A percentile compares a stretch with the other conserved stretches of the same genome.
Evolutionary conservation across 2,329 filamentous ascomycete species (phyloP).

Genomic region (Bipolaris bicolor): DNA sequence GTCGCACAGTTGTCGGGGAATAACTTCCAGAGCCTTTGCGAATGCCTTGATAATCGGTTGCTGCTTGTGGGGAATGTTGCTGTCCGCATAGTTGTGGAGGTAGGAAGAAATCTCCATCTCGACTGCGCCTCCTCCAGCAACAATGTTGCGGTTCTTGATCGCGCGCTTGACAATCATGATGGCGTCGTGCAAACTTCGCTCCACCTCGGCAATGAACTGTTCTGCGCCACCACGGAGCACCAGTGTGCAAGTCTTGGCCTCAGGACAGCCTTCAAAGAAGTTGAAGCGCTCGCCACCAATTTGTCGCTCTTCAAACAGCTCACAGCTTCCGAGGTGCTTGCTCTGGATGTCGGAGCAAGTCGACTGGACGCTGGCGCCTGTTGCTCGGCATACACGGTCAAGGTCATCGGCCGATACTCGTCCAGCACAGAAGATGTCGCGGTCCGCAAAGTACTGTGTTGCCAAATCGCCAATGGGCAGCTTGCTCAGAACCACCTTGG

Average conservation of each 20-base stretch:
- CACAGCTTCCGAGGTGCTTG: constrained; percentile 90
- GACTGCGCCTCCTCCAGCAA: constrained; percentile 89
- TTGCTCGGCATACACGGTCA: constrained; percentile 94
- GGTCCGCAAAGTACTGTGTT: constrained; percentile 96
- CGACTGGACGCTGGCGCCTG: constrained; percentile 88
- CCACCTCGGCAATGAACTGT: constrained; percentile 98
- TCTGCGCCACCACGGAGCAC: constrained; percentile 94
- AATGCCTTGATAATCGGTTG: constrained; percentile 98
- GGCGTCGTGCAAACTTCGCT: constrained; percentile 95
- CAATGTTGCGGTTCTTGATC: constrained; percentile 91
- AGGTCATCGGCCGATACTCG: constrained; percentile 91
- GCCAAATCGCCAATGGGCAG: constrained; percentile 96
- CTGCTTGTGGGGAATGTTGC: constrained; percentile 92
- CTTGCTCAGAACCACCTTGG: constrained; percentile 97
- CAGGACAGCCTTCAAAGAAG: constrained; percentile 95
- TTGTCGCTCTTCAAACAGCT: constrained; percentile 90
- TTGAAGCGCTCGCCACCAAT: constrained; percentile 98
- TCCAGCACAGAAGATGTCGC: constrained; percentile 97
- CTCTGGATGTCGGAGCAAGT: constrained; percentile 94
- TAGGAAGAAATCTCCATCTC: constrained; percentile 98
- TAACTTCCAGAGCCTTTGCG: constrained; percentile 94
- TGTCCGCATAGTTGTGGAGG: constrained; percentile 89
- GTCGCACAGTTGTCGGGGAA: constrained; percentile 95
- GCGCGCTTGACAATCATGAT: constrained; percentile 99
- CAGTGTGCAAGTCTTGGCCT: constrained; percentile 95